Base-by-base conservation (phyloP, 1,284 basidiomycete genomes). In the Austroboletus niveus region DNA sequence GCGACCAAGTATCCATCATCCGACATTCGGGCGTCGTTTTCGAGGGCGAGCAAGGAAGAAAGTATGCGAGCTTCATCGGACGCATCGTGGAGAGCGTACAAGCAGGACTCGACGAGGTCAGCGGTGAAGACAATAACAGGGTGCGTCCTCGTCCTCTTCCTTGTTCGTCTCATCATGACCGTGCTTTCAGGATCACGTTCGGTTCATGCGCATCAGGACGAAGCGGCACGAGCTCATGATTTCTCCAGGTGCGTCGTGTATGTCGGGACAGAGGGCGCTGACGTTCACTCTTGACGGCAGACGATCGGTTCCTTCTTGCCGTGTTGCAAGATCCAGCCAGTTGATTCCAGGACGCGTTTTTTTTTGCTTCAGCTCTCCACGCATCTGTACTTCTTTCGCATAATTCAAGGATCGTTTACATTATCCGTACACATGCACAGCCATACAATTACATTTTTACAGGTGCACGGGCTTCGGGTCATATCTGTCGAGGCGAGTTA, bases 161-260 rank as follows among this genome's bases (percentile, higher is more conserved):
- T 39, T 8, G 17, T 35, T 10, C 36, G n/a, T 8, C 36, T 17
- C 36, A 20, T 39, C 17, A n/a, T 8, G n/a, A 35, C 11, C 34
- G 12, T 35, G 11, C 34, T 39, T 9, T n/a, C 11, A 95, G 92
- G 94, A 96, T 65, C 87, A 92, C 48, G 76, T 96, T 47, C 80
- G 84, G 53, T 93, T 97, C 64, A 84, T 97, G 80, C 77, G 94
- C 47, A 93, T 97, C 70, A 81, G 94, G 46, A 96, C 93, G 48
- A 91, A 84, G 66, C 80, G 88, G 51, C 93, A 97, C 68, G 94
- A 97, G 66, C 77, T 97, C 53, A 92, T 97, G 83, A 94, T 97
- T 56, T 93, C 94, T 4, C 94, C 94, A 54, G 90, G 94, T 93
- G 53, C 42, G 84, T 74, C 10, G 17, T n/a, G 39, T 17, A 45